These are phyloP conservation scores for Drechslerella stenobrocha DNA, from an alignment of 2,329 filamentous ascomycete species.

Conservation along the genomic window DNA sequence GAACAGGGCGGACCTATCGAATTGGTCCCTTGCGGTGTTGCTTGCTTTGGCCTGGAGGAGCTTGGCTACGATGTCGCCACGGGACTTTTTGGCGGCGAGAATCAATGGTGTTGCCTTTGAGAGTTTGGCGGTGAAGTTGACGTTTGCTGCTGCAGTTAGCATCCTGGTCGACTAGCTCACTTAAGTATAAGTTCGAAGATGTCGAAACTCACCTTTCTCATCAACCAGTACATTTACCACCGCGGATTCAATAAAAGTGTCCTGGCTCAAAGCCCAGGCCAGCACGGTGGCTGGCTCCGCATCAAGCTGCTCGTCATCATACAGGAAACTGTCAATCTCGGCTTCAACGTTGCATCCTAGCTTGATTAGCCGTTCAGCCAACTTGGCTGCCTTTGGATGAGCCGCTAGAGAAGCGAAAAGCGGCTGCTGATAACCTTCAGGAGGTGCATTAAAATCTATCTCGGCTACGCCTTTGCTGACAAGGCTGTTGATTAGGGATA, in stretches of 20 bases:
- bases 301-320: conserved; percentile 13
- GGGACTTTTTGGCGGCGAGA: conserved; percentile 23
- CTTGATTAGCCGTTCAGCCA: conserved; percentile 5
- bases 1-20: conserved; percentile 17
- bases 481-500: conserved; percentile 15
- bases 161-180: too few species aligned
- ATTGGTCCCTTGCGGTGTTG: conserved; percentile 7
- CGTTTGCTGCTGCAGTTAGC: not conserved
- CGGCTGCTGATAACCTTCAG: conserved; percentile 6
- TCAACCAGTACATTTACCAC: conserved; percentile 9
- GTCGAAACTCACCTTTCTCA: conserved; percentile 5
- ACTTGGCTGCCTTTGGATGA: conserved; percentile 11
- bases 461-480: conserved; percentile 2
- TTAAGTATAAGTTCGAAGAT: not conserved
- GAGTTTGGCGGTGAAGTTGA: conserved; percentile 8
- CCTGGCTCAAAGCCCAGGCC: conserved; percentile 17
- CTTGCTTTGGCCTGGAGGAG: conserved; percentile 6
- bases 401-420: conserved; percentile 17
- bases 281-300: conserved; percentile 11
- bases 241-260: conserved; percentile 2
- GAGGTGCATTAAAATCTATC: conserved; percentile 5
- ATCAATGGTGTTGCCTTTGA: conserved; percentile 7
- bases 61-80: conserved; percentile 9
- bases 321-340: conserved; percentile 10
- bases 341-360: conserved; percentile 10